A percentile compares a stretch with the other conserved stretches of the same genome.
Conservation (phyloP, 345 rosid genomes). For the Microcos paniculata region DNA sequence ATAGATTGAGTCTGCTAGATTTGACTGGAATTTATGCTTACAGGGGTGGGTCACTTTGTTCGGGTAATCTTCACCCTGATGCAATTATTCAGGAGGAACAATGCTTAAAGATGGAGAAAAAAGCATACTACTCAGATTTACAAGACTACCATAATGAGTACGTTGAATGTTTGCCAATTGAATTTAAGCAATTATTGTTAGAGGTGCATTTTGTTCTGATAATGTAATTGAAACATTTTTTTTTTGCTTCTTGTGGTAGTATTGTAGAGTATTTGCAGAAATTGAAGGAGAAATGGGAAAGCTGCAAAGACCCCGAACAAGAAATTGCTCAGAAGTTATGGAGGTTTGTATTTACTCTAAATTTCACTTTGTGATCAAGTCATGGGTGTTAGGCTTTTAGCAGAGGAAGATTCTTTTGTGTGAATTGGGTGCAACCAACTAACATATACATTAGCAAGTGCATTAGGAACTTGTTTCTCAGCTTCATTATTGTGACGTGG, state of each 20-base stretch:
- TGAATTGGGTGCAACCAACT: not conserved
- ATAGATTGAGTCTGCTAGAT: slow-evolving; percentile 21
- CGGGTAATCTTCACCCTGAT: slow-evolving; percentile 86
- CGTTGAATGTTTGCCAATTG: slow-evolving; percentile 21
- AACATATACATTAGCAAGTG: not conserved
- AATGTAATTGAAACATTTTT: slow-evolving; percentile 23
- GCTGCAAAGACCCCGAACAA: slow-evolving; percentile 63
- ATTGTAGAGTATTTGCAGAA: slow-evolving; percentile 65
- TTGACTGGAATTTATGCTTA: slow-evolving; percentile 40
- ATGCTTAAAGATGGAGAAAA: slow-evolving; percentile 49
- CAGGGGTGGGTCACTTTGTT: slow-evolving; percentile 82
- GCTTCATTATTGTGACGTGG: not conserved
- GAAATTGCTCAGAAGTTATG: slow-evolving; percentile 49
- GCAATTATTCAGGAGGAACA: slow-evolving; percentile 51
- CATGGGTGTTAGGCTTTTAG: not conserved
- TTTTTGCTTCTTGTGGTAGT: slow-evolving; percentile 51
- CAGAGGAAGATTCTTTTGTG: slow-evolving; percentile 9
- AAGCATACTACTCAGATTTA: slow-evolving; percentile 54
- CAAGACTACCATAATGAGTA: slow-evolving; percentile 84
- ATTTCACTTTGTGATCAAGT: not conserved
- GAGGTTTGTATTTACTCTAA: slow-evolving; percentile 53
- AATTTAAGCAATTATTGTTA: not conserved
- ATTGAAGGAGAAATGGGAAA: slow-evolving; percentile 79
- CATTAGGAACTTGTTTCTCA: not conserved
- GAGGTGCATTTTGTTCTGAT: slow-evolving; percentile 10